phyloP scores from a whole-genome alignment of 2,329 filamentous ascomycete genomes.

The Aspergillus alliaceus region DNA sequence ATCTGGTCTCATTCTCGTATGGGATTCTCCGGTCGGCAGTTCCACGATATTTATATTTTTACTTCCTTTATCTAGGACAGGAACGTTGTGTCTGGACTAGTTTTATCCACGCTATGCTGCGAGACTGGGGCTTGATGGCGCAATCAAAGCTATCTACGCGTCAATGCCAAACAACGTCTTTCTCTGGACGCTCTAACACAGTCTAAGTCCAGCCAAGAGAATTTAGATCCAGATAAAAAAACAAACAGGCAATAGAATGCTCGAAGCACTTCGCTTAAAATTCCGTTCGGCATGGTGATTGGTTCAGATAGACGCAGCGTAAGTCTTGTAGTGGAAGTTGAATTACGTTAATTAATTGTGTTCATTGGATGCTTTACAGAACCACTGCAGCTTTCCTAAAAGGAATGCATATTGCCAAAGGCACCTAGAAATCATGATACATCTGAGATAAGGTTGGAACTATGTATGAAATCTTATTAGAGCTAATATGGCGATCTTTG shows the following conservation, averaged over 20 bases:
- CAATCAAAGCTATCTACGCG: constrained; percentile 2
- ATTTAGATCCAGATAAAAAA: background rate
- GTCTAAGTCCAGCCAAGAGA: background rate
- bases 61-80: background rate
- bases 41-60: background rate
- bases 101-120: background rate
- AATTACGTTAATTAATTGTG: too few species aligned
- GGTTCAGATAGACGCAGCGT: too few species aligned
- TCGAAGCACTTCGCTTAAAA: background rate
- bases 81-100: background rate
- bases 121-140: constrained; percentile 1
- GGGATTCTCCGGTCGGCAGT: background rate
- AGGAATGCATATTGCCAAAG: too few species aligned
- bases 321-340: too few species aligned
- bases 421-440: too few species aligned
- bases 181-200: background rate
- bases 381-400: too few species aligned
- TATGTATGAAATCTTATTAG: background rate
- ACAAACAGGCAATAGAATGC: background rate
- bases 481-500: too few species aligned
- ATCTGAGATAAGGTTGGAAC: background rate
- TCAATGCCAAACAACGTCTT: background rate
- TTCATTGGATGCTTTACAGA: too few species aligned
- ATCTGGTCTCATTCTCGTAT: background rate
- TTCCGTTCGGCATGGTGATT: background rate